Conservation (phyloP, 202 grass and related monocot genomes). For the Setaria italica region DNA sequence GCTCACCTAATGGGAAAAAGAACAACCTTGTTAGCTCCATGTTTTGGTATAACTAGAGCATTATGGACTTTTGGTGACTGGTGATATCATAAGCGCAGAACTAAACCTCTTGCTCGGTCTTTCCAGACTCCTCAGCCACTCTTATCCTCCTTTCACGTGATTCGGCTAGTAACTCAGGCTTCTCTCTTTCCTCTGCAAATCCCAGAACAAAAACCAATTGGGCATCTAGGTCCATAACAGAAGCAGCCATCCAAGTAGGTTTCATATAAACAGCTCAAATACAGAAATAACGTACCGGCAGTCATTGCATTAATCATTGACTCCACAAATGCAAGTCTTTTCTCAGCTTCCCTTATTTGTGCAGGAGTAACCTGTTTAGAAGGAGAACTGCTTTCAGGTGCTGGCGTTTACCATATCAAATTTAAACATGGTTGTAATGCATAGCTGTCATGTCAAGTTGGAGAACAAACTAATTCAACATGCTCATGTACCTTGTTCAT, state of each 20-base stretch:
- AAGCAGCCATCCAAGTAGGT: not conserved
- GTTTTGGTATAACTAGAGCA: constrained; percentile 25
- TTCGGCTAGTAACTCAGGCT: constrained; percentile 83
- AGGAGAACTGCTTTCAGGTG: not conserved
- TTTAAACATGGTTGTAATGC: not conserved
- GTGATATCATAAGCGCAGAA: constrained; percentile 14
- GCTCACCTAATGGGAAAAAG: constrained; percentile 66
- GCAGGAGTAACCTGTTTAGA: constrained; percentile 79
- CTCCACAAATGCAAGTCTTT: constrained; percentile 83
- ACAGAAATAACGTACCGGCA: constrained; percentile 51
- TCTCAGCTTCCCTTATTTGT: constrained; percentile 96
- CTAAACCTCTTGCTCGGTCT: constrained; percentile 86
- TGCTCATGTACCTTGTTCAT: constrained; percentile 81
- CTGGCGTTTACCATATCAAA: constrained; percentile 18
- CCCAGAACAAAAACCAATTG: constrained; percentile 8
- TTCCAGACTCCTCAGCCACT: constrained; percentile 87
- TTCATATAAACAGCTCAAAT: not conserved
- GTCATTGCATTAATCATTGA: constrained; percentile 98
- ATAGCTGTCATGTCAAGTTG: constrained; percentile 7
- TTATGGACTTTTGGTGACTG: not conserved
- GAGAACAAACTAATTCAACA: not conserved
- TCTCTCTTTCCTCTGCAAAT: constrained; percentile 77
- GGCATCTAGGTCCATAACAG: not conserved
- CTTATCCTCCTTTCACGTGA: constrained; percentile 79
- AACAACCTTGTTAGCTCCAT: constrained; percentile 26